A percentile compares a stretch with the other conserved stretches of the same genome.
These are phyloP conservation scores for Microsporum audouinii DNA, from an alignment of 2,329 filamentous ascomycete genomes.

Conservation along the genomic window DNA sequence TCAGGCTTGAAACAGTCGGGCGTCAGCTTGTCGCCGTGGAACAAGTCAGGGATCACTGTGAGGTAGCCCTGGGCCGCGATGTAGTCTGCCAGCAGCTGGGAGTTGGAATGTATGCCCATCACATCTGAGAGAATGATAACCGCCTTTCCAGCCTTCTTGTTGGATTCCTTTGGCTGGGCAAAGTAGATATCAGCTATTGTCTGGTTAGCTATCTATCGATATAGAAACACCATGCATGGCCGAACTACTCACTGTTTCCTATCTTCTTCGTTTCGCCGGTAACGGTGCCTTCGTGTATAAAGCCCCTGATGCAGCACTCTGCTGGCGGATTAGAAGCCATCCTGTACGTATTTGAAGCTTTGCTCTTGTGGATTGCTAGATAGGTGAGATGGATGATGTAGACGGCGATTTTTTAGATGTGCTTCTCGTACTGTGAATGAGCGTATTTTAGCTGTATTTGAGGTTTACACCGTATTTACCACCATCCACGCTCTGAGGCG, in stretches of 20 bases:
- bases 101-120: conserved; percentile 49
- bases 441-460: too few relatives aligned
- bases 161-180: conserved; percentile 39
- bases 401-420: background rate
- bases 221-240: background rate
- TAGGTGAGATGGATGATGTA: background rate
- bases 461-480: too few relatives aligned
- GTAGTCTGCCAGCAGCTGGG: conserved; percentile 59
- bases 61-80: conserved; percentile 63
- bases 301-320: conserved; percentile 38
- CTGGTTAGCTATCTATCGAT: background rate
- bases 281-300: conserved; percentile 43
- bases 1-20: conserved; percentile 34
- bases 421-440: too few relatives aligned
- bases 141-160: conserved; percentile 41
- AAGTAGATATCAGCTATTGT: conserved; percentile 46
- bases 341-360: conserved; percentile 7
- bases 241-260: conserved; percentile 31
- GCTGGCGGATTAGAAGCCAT: conserved; percentile 44
- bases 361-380: background rate
- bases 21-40: conserved; percentile 54
- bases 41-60: conserved; percentile 57
- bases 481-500: too few relatives aligned
- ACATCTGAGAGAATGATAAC: conserved; percentile 49
- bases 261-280: conserved; percentile 39